Conservation (phyloP, 2,329 filamentous ascomycete genomes). For the Biscogniauxia mediterranea region DNA sequence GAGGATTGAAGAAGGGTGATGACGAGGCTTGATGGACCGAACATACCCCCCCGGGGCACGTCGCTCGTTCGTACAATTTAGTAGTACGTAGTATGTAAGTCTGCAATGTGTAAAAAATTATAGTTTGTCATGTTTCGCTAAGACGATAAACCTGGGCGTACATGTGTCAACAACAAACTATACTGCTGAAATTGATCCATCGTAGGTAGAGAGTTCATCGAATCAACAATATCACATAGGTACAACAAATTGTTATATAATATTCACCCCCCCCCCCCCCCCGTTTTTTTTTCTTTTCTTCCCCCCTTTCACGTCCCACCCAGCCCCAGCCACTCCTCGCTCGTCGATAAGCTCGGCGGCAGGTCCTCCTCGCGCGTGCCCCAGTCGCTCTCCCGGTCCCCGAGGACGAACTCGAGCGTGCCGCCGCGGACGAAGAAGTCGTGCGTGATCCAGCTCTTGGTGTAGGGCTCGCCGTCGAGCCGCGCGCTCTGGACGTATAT, state of each 20-base stretch:
- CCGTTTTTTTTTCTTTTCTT: background rate
- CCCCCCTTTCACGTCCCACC: background rate
- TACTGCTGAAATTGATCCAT: no score
- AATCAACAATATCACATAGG: no score
- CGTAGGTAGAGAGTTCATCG: no score
- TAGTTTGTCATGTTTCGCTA: no score
- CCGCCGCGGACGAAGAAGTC: constrained; percentile 61
- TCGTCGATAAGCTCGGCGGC: constrained; percentile 50
- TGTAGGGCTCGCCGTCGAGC: constrained; percentile 56
- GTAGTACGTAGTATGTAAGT: no score
- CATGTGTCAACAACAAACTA: no score
- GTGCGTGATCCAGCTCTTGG: constrained; percentile 62
- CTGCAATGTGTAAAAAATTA: no score
- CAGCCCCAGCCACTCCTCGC: background rate
- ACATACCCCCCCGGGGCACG: no score
- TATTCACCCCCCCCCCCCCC: no score
- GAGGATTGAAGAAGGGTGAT: background rate
- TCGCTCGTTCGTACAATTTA: no score
- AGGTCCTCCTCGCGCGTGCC: constrained; percentile 56
- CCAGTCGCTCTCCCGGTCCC: constrained; percentile 54
- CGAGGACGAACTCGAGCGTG: constrained; percentile 56
- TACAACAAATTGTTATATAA: no score
- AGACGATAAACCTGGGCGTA: no score
- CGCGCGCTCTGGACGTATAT: constrained; percentile 62
- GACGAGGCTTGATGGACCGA: background rate